Evolutionary conservation across 2,329 filamentous ascomycete genomes (phyloP).

Genomic region (Teratosphaeria zuluensis): DNA sequence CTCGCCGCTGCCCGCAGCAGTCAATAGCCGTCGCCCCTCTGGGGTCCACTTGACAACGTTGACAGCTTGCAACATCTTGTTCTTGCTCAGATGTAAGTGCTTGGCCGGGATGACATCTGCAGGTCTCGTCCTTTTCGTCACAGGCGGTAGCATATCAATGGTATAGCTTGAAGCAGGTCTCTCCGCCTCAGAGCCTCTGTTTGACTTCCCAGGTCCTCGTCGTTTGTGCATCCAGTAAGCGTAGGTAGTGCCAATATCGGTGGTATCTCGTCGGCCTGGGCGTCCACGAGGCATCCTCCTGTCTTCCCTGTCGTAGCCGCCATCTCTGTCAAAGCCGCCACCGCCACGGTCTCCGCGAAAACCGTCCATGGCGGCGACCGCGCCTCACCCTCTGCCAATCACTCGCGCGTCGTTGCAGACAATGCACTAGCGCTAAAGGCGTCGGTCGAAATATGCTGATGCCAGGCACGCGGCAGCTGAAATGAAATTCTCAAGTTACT

Average conservation of each 20-base stretch:
- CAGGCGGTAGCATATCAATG: constrained; percentile 81
- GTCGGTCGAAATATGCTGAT: background rate
- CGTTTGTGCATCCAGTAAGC: constrained; percentile 79
- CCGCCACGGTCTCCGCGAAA: constrained; percentile 6
- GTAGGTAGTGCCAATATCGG: constrained; percentile 27
- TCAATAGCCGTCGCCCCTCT: constrained; percentile 82
- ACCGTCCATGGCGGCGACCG: constrained; percentile 2
- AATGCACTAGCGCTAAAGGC: background rate
- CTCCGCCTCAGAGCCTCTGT: constrained; percentile 65
- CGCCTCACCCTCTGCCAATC: too few relatives aligned
- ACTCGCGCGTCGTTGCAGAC: background rate
- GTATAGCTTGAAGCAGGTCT: constrained; percentile 83
- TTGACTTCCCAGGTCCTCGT: constrained; percentile 60
- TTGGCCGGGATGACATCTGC: constrained; percentile 88
- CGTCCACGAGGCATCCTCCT: constrained; percentile 5
- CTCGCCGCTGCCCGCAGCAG: constrained; percentile 90
- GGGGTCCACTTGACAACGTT: constrained; percentile 98
- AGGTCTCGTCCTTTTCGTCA: constrained; percentile 61
- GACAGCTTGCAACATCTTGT: constrained; percentile 95
- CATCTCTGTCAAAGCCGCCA: background rate
- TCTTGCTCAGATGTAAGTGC: constrained; percentile 93
- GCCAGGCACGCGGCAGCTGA: background rate
- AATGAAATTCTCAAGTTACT: background rate
- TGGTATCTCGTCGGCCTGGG: constrained; percentile 19
- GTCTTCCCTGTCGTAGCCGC: constrained; percentile 10